These are phyloP conservation scores for Gloeophyllum trabeum DNA, from an alignment of 768 basidiomycete species.

Conservation along the genomic window DNA sequence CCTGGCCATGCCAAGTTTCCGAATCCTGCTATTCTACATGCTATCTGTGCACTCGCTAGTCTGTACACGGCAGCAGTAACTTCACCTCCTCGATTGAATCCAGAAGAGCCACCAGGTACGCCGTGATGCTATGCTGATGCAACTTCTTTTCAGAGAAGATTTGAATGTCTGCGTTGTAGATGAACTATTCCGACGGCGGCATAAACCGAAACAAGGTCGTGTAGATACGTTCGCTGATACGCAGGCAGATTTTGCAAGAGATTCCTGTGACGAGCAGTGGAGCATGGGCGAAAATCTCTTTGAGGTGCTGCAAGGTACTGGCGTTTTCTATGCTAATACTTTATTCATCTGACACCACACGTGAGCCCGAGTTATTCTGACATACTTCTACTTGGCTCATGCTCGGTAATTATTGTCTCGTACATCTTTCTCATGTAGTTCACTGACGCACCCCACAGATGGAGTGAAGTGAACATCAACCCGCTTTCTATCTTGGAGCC, in stretches of 20 bases:
- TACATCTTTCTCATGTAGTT: background rate
- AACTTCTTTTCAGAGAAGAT: too few relatives aligned
- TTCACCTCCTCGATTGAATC: constrained; percentile 37
- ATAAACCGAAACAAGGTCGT: constrained; percentile 6
- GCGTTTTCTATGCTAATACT: constrained; percentile 1
- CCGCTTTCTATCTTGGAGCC: constrained; percentile 45
- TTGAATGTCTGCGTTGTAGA: too few relatives aligned
- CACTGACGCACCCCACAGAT: too few relatives aligned
- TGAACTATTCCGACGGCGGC: constrained; percentile 11
- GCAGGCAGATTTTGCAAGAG: constrained; percentile 8
- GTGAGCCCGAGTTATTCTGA: background rate
- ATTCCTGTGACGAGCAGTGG: constrained; percentile 6
- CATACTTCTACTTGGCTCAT: background rate
- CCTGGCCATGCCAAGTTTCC: constrained; percentile 70
- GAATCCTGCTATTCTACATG: constrained; percentile 58
- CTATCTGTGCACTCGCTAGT: constrained; percentile 77
- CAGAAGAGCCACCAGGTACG: too few relatives aligned
- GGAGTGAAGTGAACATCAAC: background rate
- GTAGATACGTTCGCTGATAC: constrained; percentile 12
- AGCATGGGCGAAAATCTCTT: constrained; percentile 6
- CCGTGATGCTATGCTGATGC: too few relatives aligned
- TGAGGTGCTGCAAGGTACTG: constrained; percentile 7
- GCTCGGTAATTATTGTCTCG: background rate
- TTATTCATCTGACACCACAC: too few relatives aligned
- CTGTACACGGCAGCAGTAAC: constrained; percentile 62